Evolutionary conservation across 2,329 filamentous ascomycete species (phyloP).

Genomic region (Beauveria asiatica): DNA sequence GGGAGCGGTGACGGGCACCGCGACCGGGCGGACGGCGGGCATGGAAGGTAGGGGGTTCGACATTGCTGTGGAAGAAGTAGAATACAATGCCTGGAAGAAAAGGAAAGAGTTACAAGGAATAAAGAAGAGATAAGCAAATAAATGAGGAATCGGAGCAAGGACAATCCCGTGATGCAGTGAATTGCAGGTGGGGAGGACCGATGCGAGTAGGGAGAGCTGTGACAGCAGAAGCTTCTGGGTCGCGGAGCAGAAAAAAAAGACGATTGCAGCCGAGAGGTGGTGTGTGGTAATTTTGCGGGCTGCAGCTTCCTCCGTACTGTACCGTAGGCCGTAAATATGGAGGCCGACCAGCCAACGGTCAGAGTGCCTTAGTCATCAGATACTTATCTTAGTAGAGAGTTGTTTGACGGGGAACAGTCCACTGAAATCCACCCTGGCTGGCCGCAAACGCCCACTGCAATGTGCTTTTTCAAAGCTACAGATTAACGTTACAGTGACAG

Average conservation of each 20-base stretch:
- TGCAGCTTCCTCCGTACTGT: not conserved
- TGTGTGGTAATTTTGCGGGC: slow-evolving; percentile 6
- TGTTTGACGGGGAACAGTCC: too few species aligned
- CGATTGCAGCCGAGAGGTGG: not conserved
- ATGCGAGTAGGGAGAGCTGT: slow-evolving; percentile 8
- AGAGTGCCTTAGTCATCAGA: slow-evolving; percentile 4
- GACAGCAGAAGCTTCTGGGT: slow-evolving; percentile 9
- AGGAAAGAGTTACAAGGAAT: slow-evolving; percentile 18
- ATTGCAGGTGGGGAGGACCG: not conserved
- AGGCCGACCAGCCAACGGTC: slow-evolving; percentile 7
- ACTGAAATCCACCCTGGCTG: not conserved
- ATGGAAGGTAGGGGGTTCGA: slow-evolving; percentile 40
- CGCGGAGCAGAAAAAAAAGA: slow-evolving; percentile 7
- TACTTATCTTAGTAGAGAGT: too few species aligned
- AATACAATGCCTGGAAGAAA: slow-evolving; percentile 14
- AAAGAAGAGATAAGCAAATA: not conserved
- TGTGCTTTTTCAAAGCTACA: not conserved
- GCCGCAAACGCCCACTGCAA: not conserved
- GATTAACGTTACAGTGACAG: not conserved
- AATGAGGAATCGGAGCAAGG: not conserved
- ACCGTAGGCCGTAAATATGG: too few species aligned
- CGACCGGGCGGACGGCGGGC: slow-evolving; percentile 32
- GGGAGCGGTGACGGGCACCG: slow-evolving; percentile 45
- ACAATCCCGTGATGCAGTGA: slow-evolving; percentile 9
- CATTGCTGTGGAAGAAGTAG: slow-evolving; percentile 24